These are phyloP conservation scores for Elsinoe necatrix DNA, from an alignment of 2,329 filamentous ascomycete species.

Conservation along the genomic window DNA sequence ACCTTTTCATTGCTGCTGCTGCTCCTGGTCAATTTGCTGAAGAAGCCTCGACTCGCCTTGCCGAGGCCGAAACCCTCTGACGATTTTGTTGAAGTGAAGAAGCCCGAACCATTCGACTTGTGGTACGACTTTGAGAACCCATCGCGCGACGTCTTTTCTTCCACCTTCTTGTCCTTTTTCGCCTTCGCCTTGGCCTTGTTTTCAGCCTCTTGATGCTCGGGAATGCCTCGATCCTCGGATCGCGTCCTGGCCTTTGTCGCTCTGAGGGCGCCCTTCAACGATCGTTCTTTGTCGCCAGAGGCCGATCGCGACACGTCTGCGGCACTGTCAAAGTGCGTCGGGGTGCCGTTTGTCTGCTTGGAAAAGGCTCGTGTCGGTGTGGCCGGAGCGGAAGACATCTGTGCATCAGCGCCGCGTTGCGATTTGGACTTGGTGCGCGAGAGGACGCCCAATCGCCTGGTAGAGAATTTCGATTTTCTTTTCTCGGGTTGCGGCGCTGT, in stretches of 20 bases:
- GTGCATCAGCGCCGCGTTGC: conserved; percentile 26
- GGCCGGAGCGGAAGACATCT: conserved; percentile 25
- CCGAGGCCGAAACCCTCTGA: conserved; percentile 63
- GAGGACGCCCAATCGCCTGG: conserved; percentile 18
- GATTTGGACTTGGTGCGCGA: conserved; percentile 17
- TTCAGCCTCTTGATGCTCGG: conserved; percentile 27
- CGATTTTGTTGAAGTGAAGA: conserved; percentile 19
- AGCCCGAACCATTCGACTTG: conserved; percentile 11
- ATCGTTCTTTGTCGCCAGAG: conserved; percentile 50
- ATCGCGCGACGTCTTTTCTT: conserved; percentile 6
- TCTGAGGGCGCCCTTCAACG: conserved; percentile 58
- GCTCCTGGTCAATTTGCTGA: conserved; percentile 67
- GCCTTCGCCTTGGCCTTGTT: conserved; percentile 13
- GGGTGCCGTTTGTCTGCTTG: conserved; percentile 16
- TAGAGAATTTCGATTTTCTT: conserved; percentile 14
- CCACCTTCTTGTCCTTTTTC: conserved; percentile 17
- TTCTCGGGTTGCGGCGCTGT: conserved; percentile 6
- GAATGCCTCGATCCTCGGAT: conserved; percentile 56
- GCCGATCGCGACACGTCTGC: conserved; percentile 11
- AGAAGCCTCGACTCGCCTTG: conserved; percentile 67
- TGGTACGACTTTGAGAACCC: conserved; percentile 12
- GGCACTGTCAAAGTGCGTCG: conserved; percentile 11
- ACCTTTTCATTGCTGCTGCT: conserved; percentile 59
- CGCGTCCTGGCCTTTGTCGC: conserved; percentile 54
- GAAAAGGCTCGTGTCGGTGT: conserved; percentile 14